Base-by-base conservation (phyloP, 73 alveolate genomes). In the Tetrahymena borealis region DNA sequence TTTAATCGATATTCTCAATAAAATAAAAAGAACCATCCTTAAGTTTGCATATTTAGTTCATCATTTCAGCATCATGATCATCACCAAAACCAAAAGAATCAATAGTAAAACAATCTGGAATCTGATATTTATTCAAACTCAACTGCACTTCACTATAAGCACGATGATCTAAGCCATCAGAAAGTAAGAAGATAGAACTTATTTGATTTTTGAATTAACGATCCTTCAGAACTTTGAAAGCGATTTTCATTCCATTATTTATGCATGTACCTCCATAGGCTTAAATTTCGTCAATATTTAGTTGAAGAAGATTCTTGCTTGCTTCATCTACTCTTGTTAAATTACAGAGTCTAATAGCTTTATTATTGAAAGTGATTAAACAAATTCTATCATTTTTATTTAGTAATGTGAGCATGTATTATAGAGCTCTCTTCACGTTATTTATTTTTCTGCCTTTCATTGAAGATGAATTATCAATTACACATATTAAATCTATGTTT, bases 1-100 rank as follows among this genome's bases (percentile, higher is more conserved):
- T 32, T 90, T 78, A 93, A 36, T 38, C 39, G 7, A 38, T 24
- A 20, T 93, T 37, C 6, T 93, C 39, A n/a, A 95, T 90, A 94
- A 40, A 91, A 91, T 95, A 96, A 91, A 96, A 96, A 6, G 96
- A 40, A 8, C 98, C 98, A 91, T 94, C 96, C 90, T 95, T 93
- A 35, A 93, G 36, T 39, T 91, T 93, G 32, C 97, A 93, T 37
- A 96, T 79, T 77, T 42, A 90, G 38, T 91, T 78, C 96, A 96
- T 92, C 32, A 96, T 37, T 18, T 38, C 39, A 4, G 96, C 96
- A 37, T 95, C 97, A 94, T 95, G 96, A 78, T 95, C 97, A 3
- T 90, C 91, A 10, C 95, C 95, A 78, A 91, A 91, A 28, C 95
- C 95, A 78, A 91, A 91, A 32, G 95, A 78, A 38, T 91, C 39